Conservation (phyloP, 768 basidiomycete genomes). For the Trichaptum fuscoviolaceum region DNA sequence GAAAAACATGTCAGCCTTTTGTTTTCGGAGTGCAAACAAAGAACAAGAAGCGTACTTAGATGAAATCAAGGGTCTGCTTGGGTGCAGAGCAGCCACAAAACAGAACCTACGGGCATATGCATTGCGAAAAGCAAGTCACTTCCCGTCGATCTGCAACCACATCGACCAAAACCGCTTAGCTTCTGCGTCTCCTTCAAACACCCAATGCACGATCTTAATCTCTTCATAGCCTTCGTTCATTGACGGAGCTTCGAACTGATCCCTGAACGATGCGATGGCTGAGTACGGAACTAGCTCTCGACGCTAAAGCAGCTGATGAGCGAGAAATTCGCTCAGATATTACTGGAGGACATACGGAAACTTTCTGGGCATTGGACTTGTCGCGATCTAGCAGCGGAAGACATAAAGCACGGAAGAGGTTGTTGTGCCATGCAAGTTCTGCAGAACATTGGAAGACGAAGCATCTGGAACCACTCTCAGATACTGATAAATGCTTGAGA, state of each 20-base stretch:
- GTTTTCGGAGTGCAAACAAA: too few species aligned
- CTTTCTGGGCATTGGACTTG: constrained; percentile 13
- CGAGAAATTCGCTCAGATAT: not conserved
- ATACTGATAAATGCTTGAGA: not conserved
- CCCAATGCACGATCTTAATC: constrained; percentile 73
- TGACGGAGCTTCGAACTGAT: constrained; percentile 62
- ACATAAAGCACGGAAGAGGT: constrained; percentile 71
- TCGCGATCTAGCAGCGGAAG: constrained; percentile 10
- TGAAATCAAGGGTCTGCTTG: too few species aligned
- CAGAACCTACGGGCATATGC: not conserved
- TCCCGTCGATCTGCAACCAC: constrained; percentile 81
- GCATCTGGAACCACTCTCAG: constrained; percentile 40
- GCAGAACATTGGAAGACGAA: constrained; percentile 68
- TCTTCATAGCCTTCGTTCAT: constrained; percentile 71
- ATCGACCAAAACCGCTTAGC: constrained; percentile 70
- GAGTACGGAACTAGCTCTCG: constrained; percentile 53
- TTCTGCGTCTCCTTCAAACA: constrained; percentile 70
- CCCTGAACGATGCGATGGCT: constrained; percentile 54
- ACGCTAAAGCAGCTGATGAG: constrained; percentile 29
- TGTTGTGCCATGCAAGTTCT: constrained; percentile 93
- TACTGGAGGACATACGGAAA: not conserved
- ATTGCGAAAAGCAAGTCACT: constrained; percentile 28
- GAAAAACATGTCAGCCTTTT: too few species aligned
- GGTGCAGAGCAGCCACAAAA: too few species aligned
- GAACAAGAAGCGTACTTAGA: too few species aligned